These are phyloP conservation scores for Leccinum incarnatum DNA, from an alignment of 768 basidiomycete species.

Conservation along the genomic window DNA sequence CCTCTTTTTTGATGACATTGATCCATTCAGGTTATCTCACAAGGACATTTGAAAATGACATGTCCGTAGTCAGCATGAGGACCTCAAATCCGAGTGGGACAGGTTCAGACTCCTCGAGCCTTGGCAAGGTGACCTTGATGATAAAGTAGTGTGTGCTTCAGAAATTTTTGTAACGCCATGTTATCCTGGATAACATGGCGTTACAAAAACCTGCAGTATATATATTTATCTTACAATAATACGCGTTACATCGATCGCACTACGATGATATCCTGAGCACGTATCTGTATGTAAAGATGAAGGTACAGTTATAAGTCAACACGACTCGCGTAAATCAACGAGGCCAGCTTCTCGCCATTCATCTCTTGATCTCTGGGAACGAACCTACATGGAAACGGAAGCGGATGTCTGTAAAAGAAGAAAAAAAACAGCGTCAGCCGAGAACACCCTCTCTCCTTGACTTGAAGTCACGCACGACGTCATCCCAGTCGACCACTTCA, in stretches of 20 bases:
- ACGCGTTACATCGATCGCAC: too few species aligned
- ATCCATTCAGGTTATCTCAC: slow-evolving; percentile 1
- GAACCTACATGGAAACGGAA: too few species aligned
- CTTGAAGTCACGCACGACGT: not conserved
- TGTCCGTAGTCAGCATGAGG: not conserved
- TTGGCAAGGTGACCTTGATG: not conserved
- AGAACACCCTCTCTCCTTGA: too few species aligned
- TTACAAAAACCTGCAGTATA: too few species aligned
- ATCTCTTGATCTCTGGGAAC: not conserved
- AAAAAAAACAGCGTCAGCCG: too few species aligned
- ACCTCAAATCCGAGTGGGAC: not conserved
- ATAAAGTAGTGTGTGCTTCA: too few species aligned
- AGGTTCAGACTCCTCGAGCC: not conserved
- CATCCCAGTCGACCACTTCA: not conserved
- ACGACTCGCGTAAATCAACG: not conserved
- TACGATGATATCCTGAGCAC: too few species aligned
- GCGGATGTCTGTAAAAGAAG: too few species aligned
- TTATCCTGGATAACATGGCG: too few species aligned
- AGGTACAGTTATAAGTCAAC: not conserved
- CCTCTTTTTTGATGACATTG: not conserved
- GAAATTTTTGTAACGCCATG: not conserved
- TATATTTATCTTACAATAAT: too few species aligned
- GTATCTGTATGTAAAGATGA: not conserved
- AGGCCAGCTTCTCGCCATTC: not conserved
- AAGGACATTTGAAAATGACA: slow-evolving; percentile 12